A percentile compares a stretch with the other conserved stretches of the same genome.
These are phyloP conservation scores for Royoungia palumana DNA, from an alignment of 768 basidiomycete genomes.

Conservation along the genomic window DNA sequence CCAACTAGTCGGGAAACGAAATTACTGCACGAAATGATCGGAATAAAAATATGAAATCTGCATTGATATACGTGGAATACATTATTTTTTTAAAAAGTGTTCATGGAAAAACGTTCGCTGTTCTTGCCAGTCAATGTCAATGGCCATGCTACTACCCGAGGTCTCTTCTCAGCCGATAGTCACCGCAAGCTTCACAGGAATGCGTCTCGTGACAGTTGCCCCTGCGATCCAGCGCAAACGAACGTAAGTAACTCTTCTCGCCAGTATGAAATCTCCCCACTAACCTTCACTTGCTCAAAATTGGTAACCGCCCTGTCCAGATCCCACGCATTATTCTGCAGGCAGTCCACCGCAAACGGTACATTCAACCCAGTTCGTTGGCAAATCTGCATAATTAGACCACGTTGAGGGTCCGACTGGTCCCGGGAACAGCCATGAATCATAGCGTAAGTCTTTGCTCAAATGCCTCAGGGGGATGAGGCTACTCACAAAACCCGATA, in stretches of 20 bases:
- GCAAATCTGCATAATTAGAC: conserved; percentile 66
- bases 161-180: neutral
- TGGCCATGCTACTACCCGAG: too few species aligned
- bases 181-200: conserved; percentile 42
- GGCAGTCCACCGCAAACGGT: conserved; percentile 78
- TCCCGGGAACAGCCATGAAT: conserved; percentile 8
- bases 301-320: conserved; percentile 74
- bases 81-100: conserved; percentile 7
- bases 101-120: neutral
- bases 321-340: conserved; percentile 85
- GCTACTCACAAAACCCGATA: conserved; percentile 55
- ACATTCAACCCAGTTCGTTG: conserved; percentile 75
- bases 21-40: conserved; percentile 20
- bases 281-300: conserved; percentile 84
- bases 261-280: conserved; percentile 22
- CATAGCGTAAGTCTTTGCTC: conserved; percentile 8
- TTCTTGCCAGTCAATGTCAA: too few species aligned
- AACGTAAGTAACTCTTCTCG: conserved; percentile 25
- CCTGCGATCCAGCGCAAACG: conserved; percentile 32
- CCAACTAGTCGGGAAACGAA: conserved; percentile 7
- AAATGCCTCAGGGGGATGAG: conserved; percentile 1
- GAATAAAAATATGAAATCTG: conserved; percentile 11
- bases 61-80: conserved; percentile 26
- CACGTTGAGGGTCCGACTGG: conserved; percentile 69
- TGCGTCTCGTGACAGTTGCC: conserved; percentile 50